phyloP scores from a whole-genome alignment of 2,329 filamentous ascomycete species.

The Xylaria sp. region DNA sequence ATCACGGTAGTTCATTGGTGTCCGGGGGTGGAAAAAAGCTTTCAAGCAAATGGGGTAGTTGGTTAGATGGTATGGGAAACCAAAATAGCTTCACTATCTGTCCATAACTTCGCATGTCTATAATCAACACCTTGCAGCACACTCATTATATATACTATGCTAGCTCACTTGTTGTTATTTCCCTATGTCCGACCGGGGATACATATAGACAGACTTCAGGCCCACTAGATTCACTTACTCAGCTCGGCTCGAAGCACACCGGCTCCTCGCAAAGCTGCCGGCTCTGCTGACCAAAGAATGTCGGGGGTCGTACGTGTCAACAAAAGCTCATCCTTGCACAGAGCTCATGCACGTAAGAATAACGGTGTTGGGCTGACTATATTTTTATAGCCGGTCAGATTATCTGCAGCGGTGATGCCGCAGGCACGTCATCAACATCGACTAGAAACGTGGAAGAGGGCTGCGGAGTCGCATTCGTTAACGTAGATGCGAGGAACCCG shows the following conservation, averaged over 20 bases:
- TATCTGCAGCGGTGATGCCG: constrained; percentile 30
- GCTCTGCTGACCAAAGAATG: constrained; percentile 16
- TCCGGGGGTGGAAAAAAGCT: background rate
- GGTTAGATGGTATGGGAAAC: background rate
- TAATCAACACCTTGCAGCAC: background rate
- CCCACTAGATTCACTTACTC: constrained; percentile 16
- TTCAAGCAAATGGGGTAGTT: background rate
- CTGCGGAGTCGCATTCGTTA: background rate
- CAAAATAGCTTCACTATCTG: background rate
- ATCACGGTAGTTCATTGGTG: background rate
- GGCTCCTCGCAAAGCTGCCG: constrained; percentile 9
- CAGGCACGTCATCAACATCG: background rate
- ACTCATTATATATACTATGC: background rate
- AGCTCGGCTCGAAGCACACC: constrained; percentile 13
- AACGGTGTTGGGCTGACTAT: constrained; percentile 21
- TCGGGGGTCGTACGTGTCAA: constrained; percentile 14
- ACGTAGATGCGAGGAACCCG: background rate
- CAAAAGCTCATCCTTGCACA: constrained; percentile 10
- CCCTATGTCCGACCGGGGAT: constrained; percentile 25
- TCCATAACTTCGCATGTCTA: background rate
- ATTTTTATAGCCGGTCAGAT: constrained; percentile 4
- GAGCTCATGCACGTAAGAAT: constrained; percentile 22
- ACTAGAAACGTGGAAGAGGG: background rate
- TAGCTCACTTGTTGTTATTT: background rate
- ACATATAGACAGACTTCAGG: constrained; percentile 6